Evolutionary conservation across 176 grass and related monocot genomes (phyloP).

Genomic region (Urochloa ruziziensis): DNA sequence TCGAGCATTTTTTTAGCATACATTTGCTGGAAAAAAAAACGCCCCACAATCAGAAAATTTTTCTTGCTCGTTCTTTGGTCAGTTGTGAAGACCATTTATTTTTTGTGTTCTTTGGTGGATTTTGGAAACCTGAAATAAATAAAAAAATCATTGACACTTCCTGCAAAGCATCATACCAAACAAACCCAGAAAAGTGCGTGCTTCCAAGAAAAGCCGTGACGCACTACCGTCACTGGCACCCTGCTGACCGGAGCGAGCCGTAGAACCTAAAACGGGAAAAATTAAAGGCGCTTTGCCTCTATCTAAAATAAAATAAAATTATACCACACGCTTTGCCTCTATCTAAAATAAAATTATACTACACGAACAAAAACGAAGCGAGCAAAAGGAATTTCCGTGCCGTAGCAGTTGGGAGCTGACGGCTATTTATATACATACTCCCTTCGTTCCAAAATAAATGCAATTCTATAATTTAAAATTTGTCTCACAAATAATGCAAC

Average conservation of each 20-base stretch:
- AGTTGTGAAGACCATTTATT: neutral
- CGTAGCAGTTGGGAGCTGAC: neutral
- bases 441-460: no score
- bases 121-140: neutral
- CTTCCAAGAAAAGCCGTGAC: neutral
- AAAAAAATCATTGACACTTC: neutral
- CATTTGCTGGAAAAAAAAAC: neutral
- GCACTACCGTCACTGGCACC: neutral
- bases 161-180: neutral
- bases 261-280: neutral
- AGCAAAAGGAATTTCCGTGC: neutral
- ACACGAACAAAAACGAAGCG: neutral
- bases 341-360: neutral
- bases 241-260: neutral
- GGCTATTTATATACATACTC: neutral
- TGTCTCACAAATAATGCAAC: no score
- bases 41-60: neutral
- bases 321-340: neutral
- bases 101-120: neutral
- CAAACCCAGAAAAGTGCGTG: neutral
- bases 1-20: neutral
- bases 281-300: neutral
- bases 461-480: no score
- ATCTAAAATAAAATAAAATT: no score
- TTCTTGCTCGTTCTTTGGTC: neutral